Evolutionary conservation across 2,329 filamentous ascomycete genomes (phyloP), one percentile per base, ranked within the genome.

Genomic region (Penicillium sp.): DNA sequence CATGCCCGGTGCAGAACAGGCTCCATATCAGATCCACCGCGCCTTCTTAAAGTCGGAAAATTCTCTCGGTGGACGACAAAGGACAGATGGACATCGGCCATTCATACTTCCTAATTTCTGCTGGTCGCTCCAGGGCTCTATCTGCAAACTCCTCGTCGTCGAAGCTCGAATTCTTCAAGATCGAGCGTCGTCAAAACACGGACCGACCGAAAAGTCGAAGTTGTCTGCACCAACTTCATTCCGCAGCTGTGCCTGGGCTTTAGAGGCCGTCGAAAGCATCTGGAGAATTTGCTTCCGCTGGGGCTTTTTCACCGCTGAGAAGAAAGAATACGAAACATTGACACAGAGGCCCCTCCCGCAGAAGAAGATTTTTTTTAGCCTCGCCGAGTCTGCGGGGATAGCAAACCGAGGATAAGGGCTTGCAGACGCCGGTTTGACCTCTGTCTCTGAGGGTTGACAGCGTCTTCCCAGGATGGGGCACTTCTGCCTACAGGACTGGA

Each of bases 311-410:
- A 30, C 35, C 35, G 51, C 35, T 54, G 51, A 44, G 51, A 23
- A 44, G 21, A 54, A 44, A 41, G 47, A 54, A 44, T 29, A 29
- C 35, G 50, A 41, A 30, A 54, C 30, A 53, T 26, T 26, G 26
- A 26, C 26, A 26, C 26, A 26, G 26, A 21, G 26, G 31, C 44
- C 35, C 44, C 44, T 30, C 41, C 53, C 11, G 21, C 7, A 15
- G 29, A 21, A 35, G 45, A 50, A 21, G 38, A 3, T 48, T 44
- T 50, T 50, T 50, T 44, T 50, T 57, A 50, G 55, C 55, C 55
- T 50, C 47, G 44, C 55, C 46, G 47, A 26, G 26, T 29, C 35
- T 57, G 54, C 54, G 54, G 54, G 48, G 54, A 49, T 38, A 13
- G 3, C 4, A 30, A 56, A 48, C 54, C 19, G 45, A 29, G 29